Evolutionary conservation across 768 basidiomycete species (phyloP).

Genomic region (Sistotremastrum suecicum): DNA sequence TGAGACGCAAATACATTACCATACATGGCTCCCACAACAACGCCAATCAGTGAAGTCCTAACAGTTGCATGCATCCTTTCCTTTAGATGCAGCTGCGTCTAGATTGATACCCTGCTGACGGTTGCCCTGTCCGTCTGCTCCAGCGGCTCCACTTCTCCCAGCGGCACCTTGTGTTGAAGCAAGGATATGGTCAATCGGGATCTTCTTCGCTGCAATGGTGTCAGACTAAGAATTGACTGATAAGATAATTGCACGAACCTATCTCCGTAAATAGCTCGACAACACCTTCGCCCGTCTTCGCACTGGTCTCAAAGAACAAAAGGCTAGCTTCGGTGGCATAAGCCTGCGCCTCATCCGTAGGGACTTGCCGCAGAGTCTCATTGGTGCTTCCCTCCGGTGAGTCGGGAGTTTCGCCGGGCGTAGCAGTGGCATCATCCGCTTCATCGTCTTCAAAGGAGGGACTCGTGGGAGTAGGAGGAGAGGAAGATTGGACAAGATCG

Average conservation of each 20-base stretch:
- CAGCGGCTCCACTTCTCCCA: conserved; percentile 44
- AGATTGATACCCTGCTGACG: conserved; percentile 53
- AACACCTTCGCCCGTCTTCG: conserved; percentile 92
- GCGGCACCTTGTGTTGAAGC: conserved; percentile 64
- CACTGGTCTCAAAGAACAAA: conserved; percentile 94
- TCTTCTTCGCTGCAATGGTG: conserved; percentile 49
- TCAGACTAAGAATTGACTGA: not conserved
- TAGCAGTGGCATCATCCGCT: conserved; percentile 83
- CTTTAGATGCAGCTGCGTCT: conserved; percentile 49
- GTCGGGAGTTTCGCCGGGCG: conserved; percentile 50
- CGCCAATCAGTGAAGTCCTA: no score
- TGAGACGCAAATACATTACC: no score
- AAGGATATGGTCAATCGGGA: conserved; percentile 88
- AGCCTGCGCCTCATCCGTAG: conserved; percentile 87
- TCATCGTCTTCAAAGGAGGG: conserved; percentile 64
- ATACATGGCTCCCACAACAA: no score
- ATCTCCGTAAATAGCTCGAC: conserved; percentile 98
- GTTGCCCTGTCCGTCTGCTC: conserved; percentile 34
- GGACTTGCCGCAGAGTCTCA: conserved; percentile 77
- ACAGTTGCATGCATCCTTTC: conserved; percentile 72
- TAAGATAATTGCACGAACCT: conserved; percentile 34
- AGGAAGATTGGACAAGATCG: conserved; percentile 63
- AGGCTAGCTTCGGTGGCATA: conserved; percentile 93
- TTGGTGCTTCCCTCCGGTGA: conserved; percentile 39
- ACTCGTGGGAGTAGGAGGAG: conserved; percentile 32